These are phyloP conservation scores for Lachancea fermentati DNA, from an alignment of 805 yeast species.

Conservation along the genomic window DNA sequence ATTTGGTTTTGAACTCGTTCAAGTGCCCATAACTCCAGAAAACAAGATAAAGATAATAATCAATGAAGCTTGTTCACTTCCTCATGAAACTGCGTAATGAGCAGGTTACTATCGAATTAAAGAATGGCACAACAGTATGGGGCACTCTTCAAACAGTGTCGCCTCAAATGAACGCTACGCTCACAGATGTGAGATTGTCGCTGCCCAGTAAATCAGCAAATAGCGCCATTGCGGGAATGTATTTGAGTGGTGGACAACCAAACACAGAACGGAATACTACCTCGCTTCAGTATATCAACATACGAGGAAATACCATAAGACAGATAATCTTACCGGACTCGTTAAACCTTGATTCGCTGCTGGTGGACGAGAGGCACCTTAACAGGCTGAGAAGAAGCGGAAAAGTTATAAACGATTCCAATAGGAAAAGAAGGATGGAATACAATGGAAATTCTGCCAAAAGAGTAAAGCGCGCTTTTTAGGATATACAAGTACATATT, in stretches of 20 bases:
- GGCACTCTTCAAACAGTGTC: slow-evolving; percentile 83
- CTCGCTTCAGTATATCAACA: slow-evolving; percentile 65
- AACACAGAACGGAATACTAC: slow-evolving; percentile 52
- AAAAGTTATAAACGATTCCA: slow-evolving; percentile 20
- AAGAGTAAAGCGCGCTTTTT: slow-evolving; percentile 34
- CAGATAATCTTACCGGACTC: slow-evolving; percentile 82
- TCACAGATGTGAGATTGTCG: slow-evolving; percentile 76
- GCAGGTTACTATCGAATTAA: slow-evolving; percentile 83
- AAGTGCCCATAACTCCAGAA: no score
- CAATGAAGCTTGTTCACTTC: slow-evolving; percentile 42
- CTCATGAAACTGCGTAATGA: slow-evolving; percentile 81
- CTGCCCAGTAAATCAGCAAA: slow-evolving; percentile 31
- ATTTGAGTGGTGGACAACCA: slow-evolving; percentile 17
- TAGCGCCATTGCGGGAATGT: slow-evolving; percentile 23
- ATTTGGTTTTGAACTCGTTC: no score
- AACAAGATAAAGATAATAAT: no score
- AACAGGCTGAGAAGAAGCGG: slow-evolving; percentile 27
- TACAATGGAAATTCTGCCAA: slow-evolving; percentile 20
- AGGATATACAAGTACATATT: no score
- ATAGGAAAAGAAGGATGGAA: slow-evolving; percentile 24
- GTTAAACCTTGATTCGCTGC: slow-evolving; percentile 59
- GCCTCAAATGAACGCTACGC: slow-evolving; percentile 83
- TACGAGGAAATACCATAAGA: slow-evolving; percentile 86
- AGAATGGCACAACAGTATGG: slow-evolving; percentile 80
- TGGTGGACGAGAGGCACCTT: slow-evolving; percentile 40